Evolutionary conservation across 176 grass and related monocot genomes (phyloP).

Genomic region (Metroxylon sagu): DNA sequence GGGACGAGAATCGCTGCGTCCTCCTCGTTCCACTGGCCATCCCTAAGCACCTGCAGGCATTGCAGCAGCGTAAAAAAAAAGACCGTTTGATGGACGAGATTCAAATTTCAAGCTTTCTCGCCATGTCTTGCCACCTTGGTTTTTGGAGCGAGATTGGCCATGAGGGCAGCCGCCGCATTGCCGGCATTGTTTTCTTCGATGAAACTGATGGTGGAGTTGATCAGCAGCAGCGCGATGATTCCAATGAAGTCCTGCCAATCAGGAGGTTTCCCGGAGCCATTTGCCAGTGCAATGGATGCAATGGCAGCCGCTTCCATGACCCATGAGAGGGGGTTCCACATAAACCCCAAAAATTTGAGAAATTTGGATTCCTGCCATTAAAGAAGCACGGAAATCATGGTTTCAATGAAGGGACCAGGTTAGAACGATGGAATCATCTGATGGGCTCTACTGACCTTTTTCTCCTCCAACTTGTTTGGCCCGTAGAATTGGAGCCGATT

Average conservation of each 20-base stretch:
- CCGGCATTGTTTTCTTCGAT: conserved; percentile 17
- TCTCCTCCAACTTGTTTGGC: no score
- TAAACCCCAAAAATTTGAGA: conserved; percentile 11
- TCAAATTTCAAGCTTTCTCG: no score
- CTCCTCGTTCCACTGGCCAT: conserved; percentile 4
- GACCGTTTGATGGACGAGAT: no score
- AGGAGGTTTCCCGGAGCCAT: background rate
- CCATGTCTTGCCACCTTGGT: background rate
- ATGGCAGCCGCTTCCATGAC: conserved; percentile 9
- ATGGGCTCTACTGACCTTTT: no score
- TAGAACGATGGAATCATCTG: no score
- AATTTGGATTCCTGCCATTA: conserved; percentile 1
- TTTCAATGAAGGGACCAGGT: no score
- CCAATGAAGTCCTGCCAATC: conserved; percentile 15
- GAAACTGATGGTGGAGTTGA: conserved; percentile 19
- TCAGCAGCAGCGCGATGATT: conserved; percentile 4
- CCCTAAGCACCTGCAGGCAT: conserved; percentile 4
- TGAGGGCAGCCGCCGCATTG: conserved; percentile 10
- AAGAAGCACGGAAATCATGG: no score
- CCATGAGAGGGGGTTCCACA: conserved; percentile 16
- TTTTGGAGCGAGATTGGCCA: conserved; percentile 11
- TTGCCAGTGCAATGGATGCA: background rate
- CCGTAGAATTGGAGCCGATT: no score
- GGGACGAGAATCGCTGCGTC: conserved; percentile 7
- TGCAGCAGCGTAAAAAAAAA: no score